Conservation (phyloP, 176 grass and related monocot genomes). For the Chrysopogon serrulatus region DNA sequence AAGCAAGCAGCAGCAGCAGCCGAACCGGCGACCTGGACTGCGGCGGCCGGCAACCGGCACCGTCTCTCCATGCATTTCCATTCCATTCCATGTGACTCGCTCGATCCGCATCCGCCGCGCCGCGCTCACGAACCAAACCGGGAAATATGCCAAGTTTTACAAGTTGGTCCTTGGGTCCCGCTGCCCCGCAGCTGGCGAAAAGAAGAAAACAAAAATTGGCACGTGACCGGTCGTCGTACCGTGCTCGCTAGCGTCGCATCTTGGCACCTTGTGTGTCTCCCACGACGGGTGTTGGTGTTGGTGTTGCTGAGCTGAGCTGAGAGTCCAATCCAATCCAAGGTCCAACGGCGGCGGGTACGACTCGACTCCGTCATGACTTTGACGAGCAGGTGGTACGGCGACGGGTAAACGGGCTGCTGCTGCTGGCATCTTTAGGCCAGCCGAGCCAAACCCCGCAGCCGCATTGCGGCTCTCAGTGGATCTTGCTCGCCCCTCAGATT, state of each 20-base stretch:
- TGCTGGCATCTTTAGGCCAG: slow-evolving; percentile 4
- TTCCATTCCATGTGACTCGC: not conserved
- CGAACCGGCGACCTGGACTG: not conserved
- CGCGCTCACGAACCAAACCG: not conserved
- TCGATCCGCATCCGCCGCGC: not conserved
- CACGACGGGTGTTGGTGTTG: not conserved
- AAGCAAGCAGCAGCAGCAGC: not conserved
- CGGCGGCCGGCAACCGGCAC: not conserved
- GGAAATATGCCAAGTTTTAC: not conserved
- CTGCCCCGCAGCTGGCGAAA: too few species aligned
- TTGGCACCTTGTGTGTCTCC: not conserved
- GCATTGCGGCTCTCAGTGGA: not conserved
- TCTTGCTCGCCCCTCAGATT: too few species aligned
- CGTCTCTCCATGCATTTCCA: not conserved
- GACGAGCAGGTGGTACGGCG: not conserved
- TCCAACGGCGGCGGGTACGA: not conserved
- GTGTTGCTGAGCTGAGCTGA: too few species aligned
- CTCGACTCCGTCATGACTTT: not conserved
- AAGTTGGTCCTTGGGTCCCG: not conserved
- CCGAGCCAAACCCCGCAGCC: not conserved
- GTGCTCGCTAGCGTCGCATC: not conserved
- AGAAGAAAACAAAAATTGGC: not conserved
- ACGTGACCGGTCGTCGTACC: not conserved
- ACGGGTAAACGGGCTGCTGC: not conserved
- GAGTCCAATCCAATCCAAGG: too few species aligned